These are phyloP conservation scores for Hibiscus trionum DNA, from an alignment of 345 rosid species.

Conservation along the genomic window DNA sequence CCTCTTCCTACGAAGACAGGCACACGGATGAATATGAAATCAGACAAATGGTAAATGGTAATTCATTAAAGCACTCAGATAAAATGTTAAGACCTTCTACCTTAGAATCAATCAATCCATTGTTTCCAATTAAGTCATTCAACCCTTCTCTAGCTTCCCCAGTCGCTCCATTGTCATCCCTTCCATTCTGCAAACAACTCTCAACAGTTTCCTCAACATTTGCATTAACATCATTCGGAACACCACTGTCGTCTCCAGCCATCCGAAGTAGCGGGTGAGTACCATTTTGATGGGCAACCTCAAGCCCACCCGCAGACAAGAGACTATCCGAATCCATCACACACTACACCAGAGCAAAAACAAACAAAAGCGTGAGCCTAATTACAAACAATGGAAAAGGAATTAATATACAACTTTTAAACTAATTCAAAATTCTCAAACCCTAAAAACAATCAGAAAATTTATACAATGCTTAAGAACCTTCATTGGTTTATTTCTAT, in stretches of 20 bases:
- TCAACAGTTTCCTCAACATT: conserved; percentile 17
- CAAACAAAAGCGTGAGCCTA: conserved; percentile 1
- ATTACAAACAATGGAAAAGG: background rate
- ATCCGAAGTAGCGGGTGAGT: conserved; percentile 24
- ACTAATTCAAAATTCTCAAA: conserved; percentile 11
- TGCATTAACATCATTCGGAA: conserved; percentile 22
- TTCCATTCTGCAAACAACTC: conserved; percentile 21
- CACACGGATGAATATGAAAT: background rate
- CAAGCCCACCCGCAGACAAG: conserved; percentile 35
- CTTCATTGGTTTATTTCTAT: background rate
- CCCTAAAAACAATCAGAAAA: background rate
- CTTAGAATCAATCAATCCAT: conserved; percentile 35
- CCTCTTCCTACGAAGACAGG: conserved; percentile 32
- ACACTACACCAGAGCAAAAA: conserved; percentile 22
- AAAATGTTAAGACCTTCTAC: conserved; percentile 21
- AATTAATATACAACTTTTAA: background rate
- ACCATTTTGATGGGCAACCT: conserved; percentile 49
- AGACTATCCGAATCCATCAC: conserved; percentile 50
- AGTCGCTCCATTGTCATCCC: conserved; percentile 28
- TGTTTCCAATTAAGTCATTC: conserved; percentile 16
- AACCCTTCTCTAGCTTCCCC: conserved; percentile 21
- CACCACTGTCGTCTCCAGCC: conserved; percentile 27
- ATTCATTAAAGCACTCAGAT: conserved; percentile 10
- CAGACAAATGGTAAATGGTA: background rate
- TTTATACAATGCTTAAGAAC: background rate